These are phyloP conservation scores for Ogataea dorogensis DNA, from an alignment of 805 yeast species.

Conservation along the genomic window DNA sequence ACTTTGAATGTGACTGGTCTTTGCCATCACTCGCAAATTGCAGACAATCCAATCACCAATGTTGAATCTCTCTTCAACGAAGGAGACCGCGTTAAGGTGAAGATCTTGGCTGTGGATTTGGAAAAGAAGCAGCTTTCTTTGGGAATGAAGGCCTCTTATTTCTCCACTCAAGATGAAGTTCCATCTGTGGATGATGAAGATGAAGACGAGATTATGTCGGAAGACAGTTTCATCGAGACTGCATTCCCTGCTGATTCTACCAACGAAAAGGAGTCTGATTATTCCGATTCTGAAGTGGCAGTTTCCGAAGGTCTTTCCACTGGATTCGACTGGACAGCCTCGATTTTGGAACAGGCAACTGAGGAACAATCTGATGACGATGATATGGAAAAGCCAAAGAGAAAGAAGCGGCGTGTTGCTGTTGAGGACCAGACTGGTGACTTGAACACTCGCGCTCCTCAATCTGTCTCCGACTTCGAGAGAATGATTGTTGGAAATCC, in stretches of 20 bases:
- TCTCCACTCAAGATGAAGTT: constrained; percentile 37
- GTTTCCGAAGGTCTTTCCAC: constrained; percentile 64
- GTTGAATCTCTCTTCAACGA: constrained; percentile 68
- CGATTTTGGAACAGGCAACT: constrained; percentile 77
- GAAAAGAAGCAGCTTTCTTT: constrained; percentile 75
- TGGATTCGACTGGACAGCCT: constrained; percentile 96
- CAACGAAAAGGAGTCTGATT: constrained; percentile 26
- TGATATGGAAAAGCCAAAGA: constrained; percentile 41
- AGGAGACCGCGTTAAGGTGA: constrained; percentile 90
- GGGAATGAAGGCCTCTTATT: constrained; percentile 95
- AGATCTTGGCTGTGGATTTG: constrained; percentile 59
- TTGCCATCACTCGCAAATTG: constrained; percentile 81
- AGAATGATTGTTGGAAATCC: constrained; percentile 90
- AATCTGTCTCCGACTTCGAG: constrained; percentile 89
- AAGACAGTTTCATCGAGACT: constrained; percentile 34
- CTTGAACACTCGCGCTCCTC: constrained; percentile 81
- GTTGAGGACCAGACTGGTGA: constrained; percentile 84
- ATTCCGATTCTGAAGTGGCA: constrained; percentile 27
- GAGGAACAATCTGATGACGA: constrained; percentile 53
- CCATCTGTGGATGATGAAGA: constrained; percentile 34
- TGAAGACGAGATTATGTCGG: constrained; percentile 29
- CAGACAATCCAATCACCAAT: constrained; percentile 63
- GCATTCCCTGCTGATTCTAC: constrained; percentile 28
- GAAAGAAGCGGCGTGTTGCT: constrained; percentile 38
- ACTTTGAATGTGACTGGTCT: constrained; percentile 77